Conservation (phyloP, 768 basidiomycete genomes). For the Trametes coccinea region DNA sequence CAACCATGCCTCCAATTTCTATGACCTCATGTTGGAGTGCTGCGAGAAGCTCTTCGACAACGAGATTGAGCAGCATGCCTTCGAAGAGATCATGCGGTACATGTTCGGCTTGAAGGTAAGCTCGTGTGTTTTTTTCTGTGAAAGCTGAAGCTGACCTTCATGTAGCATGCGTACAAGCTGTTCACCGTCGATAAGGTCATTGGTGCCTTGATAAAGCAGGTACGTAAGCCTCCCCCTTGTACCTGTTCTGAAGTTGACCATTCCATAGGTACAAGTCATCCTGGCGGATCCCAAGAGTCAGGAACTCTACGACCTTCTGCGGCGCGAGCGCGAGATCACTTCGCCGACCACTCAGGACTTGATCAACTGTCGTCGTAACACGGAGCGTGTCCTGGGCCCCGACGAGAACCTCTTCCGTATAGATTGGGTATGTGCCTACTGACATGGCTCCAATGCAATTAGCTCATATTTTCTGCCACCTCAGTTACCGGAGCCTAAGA, state of each 20-base stretch:
- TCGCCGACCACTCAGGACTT: conserved; percentile 71
- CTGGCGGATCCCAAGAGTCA: conserved; percentile 70
- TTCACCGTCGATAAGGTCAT: conserved; percentile 95
- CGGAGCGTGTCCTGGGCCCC: conserved; percentile 69
- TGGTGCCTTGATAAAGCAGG: conserved; percentile 87
- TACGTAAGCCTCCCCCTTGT: conserved; percentile 31
- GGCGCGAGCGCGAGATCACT: conserved; percentile 60
- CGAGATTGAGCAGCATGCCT: conserved; percentile 81
- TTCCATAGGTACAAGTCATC: conserved; percentile 59
- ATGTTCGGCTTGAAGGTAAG: conserved; percentile 82
- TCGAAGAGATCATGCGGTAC: conserved; percentile 88
- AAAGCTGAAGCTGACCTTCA: not conserved
- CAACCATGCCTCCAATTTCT: conserved; percentile 65
- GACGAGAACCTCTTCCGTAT: conserved; percentile 81
- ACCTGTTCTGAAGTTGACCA: not conserved
- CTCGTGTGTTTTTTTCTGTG: not conserved
- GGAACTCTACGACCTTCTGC: conserved; percentile 69
- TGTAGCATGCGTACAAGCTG: conserved; percentile 76
- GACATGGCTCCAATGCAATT: not conserved
- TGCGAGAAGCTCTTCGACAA: conserved; percentile 92
- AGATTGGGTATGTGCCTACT: conserved; percentile 62
- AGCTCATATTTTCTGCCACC: not conserved
- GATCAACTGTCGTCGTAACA: conserved; percentile 62
- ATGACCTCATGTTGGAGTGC: conserved; percentile 79
- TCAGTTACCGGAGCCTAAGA: conserved; percentile 66